These are phyloP conservation scores for Pythium dissimile DNA, from an alignment of 352 stramenopile species.

Conservation along the genomic window DNA sequence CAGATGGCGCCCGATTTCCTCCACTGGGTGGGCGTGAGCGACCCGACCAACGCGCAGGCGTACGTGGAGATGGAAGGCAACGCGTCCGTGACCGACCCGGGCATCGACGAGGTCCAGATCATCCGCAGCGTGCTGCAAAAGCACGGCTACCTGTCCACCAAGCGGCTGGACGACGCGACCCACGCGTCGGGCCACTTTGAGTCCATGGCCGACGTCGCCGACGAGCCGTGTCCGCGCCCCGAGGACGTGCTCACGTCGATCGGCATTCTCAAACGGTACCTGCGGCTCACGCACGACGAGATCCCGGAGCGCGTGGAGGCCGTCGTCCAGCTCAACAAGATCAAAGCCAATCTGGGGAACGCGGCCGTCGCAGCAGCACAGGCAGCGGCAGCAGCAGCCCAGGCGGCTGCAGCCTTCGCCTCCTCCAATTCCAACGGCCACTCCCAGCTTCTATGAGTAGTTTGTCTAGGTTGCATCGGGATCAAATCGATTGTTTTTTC, in stretches of 20 bases:
- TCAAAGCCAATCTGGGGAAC: constrained; percentile 52
- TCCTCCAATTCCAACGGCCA: too few relatives aligned
- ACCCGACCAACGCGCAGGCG: constrained; percentile 50
- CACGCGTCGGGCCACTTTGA: constrained; percentile 44
- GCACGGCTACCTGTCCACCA: constrained; percentile 67
- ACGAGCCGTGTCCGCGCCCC: constrained; percentile 44
- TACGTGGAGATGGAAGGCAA: constrained; percentile 77
- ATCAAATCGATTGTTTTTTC: too few relatives aligned
- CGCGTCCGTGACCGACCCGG: constrained; percentile 67
- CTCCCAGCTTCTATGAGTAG: too few relatives aligned
- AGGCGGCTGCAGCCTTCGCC: not conserved
- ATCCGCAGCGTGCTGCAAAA: constrained; percentile 81
- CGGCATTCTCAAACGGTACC: constrained; percentile 66
- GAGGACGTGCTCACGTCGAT: constrained; percentile 61
- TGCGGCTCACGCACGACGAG: constrained; percentile 52
- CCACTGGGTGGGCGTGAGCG: constrained; percentile 60
- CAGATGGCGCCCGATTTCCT: constrained; percentile 69
- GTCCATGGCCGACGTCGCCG: constrained; percentile 43
- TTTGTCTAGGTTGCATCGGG: too few relatives aligned
- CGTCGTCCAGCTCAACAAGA: constrained; percentile 68
- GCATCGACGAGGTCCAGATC: constrained; percentile 81
- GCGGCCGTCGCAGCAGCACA: not conserved
- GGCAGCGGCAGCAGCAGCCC: not conserved
- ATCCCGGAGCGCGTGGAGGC: constrained; percentile 54
- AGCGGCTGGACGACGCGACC: constrained; percentile 55